Evolutionary conservation across 495 filamentous ascomycete genomes (phyloP), one percentile per base, ranked within the genome.

Genomic region (Alectoria sarmentosa): DNA sequence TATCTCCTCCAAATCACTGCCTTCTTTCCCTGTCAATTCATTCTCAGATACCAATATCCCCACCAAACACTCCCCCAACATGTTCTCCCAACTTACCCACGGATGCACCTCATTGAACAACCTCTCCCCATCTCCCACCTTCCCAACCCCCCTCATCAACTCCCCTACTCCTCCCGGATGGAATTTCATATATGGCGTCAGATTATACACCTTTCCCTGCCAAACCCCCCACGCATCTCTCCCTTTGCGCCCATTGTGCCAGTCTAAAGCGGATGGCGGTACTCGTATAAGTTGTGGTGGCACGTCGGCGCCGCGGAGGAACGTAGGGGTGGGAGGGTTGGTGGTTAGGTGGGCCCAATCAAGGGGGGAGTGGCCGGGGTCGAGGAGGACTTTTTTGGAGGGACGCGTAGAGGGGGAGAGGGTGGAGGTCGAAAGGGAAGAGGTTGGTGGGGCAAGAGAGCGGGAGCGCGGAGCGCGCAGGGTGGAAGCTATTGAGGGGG

Each of bases 71-170:
- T 88, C 84, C 32, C 85, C 84, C 61, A 98, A 75, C 84, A 98
- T 96, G 6, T 88, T 89, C 78, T 98, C 95, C 80, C 90, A 96
- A 70, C 96, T 98, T 14, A 98, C 93, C 94, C 95, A 98, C 23
- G 93, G 91, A 79, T 98, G 94, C 30, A 92, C 83, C 78, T 96
- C 91, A 66, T 87, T 85, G 74, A 98, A 98, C 71, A 98, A 69
- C 77, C 85, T 86, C 9, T 81, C 85, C 42, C 86, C 79, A 57
- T 83, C 80, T 72, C 77, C 81, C 71, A 92, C 88, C 66, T 84
- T 81, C 23, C 90, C 94, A 3, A 92, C 93, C 21, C 82, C 87
- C 30, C 88, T 81, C 74, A 96, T 78, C 69, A 98, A 71, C 77
- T 98, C 91, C 5, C 85, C 87, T 76, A 88, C 90, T 6, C 94